phyloP scores from a whole-genome alignment of 1,284 basidiomycete genomes.

The Boletus holoroseus region DNA sequence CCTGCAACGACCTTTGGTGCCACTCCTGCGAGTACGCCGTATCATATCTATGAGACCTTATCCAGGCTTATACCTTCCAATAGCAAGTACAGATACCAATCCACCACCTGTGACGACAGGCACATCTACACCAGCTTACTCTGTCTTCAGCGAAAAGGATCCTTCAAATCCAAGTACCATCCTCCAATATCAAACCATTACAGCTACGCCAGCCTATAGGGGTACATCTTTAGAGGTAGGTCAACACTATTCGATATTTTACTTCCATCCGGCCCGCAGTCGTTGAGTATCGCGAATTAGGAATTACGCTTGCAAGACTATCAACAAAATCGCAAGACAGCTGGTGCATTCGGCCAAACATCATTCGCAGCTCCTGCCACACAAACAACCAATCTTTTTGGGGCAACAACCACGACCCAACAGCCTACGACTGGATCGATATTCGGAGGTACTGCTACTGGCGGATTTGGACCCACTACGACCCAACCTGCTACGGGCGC shows the following conservation, averaged over 20 bases:
- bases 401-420: constrained; percentile 34
- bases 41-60: constrained; percentile 1
- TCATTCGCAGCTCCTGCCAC: constrained; percentile 28
- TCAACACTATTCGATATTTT: constrained; percentile 2
- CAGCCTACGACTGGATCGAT: constrained; percentile 34
- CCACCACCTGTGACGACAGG: constrained; percentile 57
- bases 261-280: constrained; percentile 4
- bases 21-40: constrained; percentile 34
- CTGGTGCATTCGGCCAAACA: constrained; percentile 45
- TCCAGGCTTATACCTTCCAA: constrained; percentile 14
- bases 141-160: constrained; percentile 57
- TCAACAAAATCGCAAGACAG: constrained; percentile 67
- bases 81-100: constrained; percentile 32
- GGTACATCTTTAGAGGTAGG: constrained; percentile 68
- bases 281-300: constrained; percentile 34
- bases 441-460: constrained; percentile 26
- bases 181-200: constrained; percentile 66
- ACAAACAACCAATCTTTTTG: constrained; percentile 38
- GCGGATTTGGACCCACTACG: constrained; percentile 37
- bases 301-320: constrained; percentile 75
- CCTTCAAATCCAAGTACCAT: constrained; percentile 35
- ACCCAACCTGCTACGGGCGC: constrained; percentile 24
- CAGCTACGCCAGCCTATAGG: constrained; percentile 65
- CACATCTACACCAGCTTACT: constrained; percentile 55
- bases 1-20: constrained; percentile 47